These are phyloP conservation scores for Tieghemostelium lacteum DNA, from an alignment of 78 protist species.

Conservation along the genomic window DNA sequence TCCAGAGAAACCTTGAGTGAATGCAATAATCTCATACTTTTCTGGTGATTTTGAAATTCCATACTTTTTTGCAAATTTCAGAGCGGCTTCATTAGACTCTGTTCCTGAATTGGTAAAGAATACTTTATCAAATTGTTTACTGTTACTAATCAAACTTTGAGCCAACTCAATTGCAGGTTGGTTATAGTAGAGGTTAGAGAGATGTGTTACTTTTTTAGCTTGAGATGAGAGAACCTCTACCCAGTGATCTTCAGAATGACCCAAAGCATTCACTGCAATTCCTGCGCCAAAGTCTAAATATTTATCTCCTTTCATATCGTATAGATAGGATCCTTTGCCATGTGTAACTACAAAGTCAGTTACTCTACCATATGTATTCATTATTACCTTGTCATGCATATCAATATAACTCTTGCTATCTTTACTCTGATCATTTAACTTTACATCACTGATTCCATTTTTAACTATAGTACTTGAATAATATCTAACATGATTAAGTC, in stretches of 20 bases:
- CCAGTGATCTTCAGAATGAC: slow-evolving; percentile 73
- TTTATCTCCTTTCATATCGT: slow-evolving; percentile 77
- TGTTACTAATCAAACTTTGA: slow-evolving; percentile 21
- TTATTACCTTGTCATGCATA: slow-evolving; percentile 35
- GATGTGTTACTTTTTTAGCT: slow-evolving; percentile 51
- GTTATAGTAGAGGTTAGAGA: slow-evolving; percentile 80
- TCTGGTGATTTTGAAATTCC: slow-evolving; percentile 33
- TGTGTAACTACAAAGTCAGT: slow-evolving; percentile 70
- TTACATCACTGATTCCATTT: slow-evolving; percentile 27
- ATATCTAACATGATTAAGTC: not conserved
- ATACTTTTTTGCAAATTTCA: slow-evolving; percentile 84
- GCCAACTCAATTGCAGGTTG: slow-evolving; percentile 81
- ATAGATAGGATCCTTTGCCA: slow-evolving; percentile 70
- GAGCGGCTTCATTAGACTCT: slow-evolving; percentile 89
- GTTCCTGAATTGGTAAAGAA: slow-evolving; percentile 91
- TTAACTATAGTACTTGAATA: not conserved
- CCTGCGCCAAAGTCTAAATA: slow-evolving; percentile 88
- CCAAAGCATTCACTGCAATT: slow-evolving; percentile 84
- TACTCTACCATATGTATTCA: slow-evolving; percentile 77
- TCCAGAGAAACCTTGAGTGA: slow-evolving; percentile 87
- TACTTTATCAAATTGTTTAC: slow-evolving; percentile 28
- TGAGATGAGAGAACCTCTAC: slow-evolving; percentile 34
- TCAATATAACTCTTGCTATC: slow-evolving; percentile 10
- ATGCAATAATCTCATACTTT: slow-evolving; percentile 71
- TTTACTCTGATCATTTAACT: not conserved